A percentile compares a stretch with the other conserved stretches of the same genome.
Conservation (phyloP, 2,329 filamentous ascomycete species). For the Fusarium duplospermum region DNA sequence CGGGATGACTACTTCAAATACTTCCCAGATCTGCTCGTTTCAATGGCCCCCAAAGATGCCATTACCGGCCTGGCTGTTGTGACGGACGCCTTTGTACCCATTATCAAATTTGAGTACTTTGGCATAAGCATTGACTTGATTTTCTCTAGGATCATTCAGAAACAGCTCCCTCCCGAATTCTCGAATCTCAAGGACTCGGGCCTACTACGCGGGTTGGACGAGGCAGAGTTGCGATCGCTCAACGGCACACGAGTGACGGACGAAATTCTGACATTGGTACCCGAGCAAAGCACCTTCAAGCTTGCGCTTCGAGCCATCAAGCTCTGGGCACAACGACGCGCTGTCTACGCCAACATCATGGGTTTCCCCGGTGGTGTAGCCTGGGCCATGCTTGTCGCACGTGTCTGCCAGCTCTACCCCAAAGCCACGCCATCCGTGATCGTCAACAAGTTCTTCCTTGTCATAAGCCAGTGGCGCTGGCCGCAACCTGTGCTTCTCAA, state of each 20-base stretch:
- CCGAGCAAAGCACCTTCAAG: conserved; percentile 89
- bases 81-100: conserved; percentile 91
- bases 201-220: conserved; percentile 86
- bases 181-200: conserved; percentile 84
- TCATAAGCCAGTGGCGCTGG: conserved; percentile 94
- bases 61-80: conserved; percentile 89
- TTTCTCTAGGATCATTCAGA: conserved; percentile 79
- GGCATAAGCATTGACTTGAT: conserved; percentile 97
- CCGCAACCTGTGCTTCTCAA: conserved; percentile 93
- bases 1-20: conserved; percentile 92
- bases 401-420: conserved; percentile 95
- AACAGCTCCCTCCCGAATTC: conserved; percentile 74
- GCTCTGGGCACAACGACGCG: conserved; percentile 92
- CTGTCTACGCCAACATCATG: conserved; percentile 95
- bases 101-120: conserved; percentile 94
- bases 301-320: conserved; percentile 93
- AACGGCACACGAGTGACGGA: conserved; percentile 96
- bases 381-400: conserved; percentile 97
- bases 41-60: conserved; percentile 80
- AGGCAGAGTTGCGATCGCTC: conserved; percentile 86
- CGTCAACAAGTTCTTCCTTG: conserved; percentile 92
- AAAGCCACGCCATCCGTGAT: conserved; percentile 90
- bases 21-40: conserved; percentile 83
- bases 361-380: conserved; percentile 97
- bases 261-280: conserved; percentile 89